Evolutionary conservation across 495 filamentous ascomycete genomes (phyloP).

Genomic region (Thozetella sp.): DNA sequence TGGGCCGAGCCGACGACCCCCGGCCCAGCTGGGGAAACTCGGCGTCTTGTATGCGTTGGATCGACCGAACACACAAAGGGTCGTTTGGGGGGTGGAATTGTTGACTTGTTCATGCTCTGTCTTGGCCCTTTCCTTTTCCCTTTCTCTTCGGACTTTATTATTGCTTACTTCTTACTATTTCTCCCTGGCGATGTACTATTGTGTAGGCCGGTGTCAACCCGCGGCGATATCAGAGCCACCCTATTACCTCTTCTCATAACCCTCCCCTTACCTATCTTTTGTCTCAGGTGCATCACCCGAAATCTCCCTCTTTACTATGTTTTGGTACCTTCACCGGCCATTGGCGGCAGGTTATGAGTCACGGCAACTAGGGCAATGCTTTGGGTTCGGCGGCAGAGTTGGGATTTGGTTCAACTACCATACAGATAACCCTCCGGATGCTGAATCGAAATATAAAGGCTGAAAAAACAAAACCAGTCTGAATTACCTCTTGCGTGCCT

Average conservation of each 20-base stretch:
- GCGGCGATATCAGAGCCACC: too few relatives aligned
- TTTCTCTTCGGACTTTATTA: constrained; percentile 22
- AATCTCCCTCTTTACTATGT: neutral
- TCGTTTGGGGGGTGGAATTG: constrained; percentile 13
- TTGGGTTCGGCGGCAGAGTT: constrained; percentile 2
- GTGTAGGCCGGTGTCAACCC: neutral
- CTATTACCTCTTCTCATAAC: too few relatives aligned
- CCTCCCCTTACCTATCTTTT: too few relatives aligned
- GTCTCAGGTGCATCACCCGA: neutral
- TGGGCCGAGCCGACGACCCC: too few relatives aligned
- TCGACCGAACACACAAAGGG: constrained; percentile 27
- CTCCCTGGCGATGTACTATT: neutral
- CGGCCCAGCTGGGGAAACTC: too few relatives aligned
- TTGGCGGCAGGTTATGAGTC: constrained; percentile 9
- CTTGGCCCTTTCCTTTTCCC: constrained; percentile 30
- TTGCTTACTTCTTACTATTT: constrained; percentile 13
- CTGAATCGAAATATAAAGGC: constrained; percentile 2
- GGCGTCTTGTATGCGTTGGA: constrained; percentile 28
- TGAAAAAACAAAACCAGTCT: neutral
- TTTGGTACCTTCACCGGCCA: neutral
- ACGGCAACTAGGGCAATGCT: constrained; percentile 10
- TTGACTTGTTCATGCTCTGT: constrained; percentile 3
- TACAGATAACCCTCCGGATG: neutral
- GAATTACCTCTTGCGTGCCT: too few relatives aligned
- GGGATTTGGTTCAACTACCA: neutral